Conservation (phyloP, 2,329 filamentous ascomycete species). For the Aspergillus tanneri region DNA sequence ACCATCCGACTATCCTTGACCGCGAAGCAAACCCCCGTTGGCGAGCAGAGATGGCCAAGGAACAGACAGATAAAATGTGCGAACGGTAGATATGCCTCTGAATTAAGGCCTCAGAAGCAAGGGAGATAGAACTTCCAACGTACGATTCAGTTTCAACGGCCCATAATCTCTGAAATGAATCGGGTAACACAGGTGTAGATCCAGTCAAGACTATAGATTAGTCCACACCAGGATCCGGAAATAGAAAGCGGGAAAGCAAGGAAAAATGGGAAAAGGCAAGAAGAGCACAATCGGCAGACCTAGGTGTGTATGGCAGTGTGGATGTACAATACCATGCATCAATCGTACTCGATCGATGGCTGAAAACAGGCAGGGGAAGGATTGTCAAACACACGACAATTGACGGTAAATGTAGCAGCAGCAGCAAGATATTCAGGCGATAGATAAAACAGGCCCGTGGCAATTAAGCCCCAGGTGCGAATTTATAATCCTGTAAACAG, state of each 20-base stretch:
- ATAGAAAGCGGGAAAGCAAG: no score
- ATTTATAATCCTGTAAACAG: not conserved
- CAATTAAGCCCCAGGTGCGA: not conserved
- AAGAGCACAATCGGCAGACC: no score
- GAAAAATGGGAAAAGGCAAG: no score
- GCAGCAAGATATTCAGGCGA: not conserved
- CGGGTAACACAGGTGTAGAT: not conserved
- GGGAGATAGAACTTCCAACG: slow-evolving; percentile 1
- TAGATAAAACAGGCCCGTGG: not conserved
- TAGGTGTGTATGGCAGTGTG: no score
- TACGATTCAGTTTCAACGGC: not conserved
- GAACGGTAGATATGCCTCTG: not conserved
- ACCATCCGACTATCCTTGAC: not conserved
- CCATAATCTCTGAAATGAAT: not conserved
- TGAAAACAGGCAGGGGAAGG: not conserved
- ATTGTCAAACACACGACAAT: not conserved
- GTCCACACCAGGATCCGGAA: no score
- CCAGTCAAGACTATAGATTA: no score
- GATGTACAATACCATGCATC: no score
- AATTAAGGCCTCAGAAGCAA: slow-evolving; percentile 3
- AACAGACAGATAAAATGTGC: not conserved
- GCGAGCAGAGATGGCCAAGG: not conserved
- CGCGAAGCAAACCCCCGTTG: not conserved
- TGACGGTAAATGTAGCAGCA: not conserved
- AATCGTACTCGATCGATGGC: no score